These are phyloP conservation scores for Auriscalpium orientale DNA, from an alignment of 768 basidiomycete genomes.

Conservation along the genomic window DNA sequence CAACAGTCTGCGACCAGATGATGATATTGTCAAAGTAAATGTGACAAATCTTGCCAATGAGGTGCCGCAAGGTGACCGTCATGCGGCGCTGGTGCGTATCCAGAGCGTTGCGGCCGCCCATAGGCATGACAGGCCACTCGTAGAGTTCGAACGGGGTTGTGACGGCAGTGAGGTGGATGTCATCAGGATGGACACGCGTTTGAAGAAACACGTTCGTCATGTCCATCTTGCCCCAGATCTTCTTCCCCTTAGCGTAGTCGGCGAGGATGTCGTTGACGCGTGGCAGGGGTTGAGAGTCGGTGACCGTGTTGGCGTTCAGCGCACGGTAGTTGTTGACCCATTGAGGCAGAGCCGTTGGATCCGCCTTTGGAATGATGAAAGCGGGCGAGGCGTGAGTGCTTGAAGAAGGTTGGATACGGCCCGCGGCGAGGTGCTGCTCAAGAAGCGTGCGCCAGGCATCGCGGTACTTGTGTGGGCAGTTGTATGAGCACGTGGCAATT, in stretches of 20 bases:
- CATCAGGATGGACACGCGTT: slow-evolving; percentile 8
- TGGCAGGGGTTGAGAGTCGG: slow-evolving; percentile 14
- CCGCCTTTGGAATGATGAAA: slow-evolving; percentile 31
- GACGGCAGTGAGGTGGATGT: slow-evolving; percentile 26
- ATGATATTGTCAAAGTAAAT: slow-evolving; percentile 40
- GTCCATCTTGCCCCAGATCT: slow-evolving; percentile 10
- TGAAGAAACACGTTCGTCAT: slow-evolving; percentile 19
- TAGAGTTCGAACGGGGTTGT: slow-evolving; percentile 30
- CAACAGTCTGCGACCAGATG: slow-evolving; percentile 32
- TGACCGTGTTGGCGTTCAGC: slow-evolving; percentile 14
- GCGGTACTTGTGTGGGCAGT: slow-evolving; percentile 26
- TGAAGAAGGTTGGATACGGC: slow-evolving; percentile 22
- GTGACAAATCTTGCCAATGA: slow-evolving; percentile 35
- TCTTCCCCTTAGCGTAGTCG: slow-evolving; percentile 12
- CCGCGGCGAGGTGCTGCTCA: slow-evolving; percentile 26
- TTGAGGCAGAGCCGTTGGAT: slow-evolving; percentile 19
- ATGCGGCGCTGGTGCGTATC: slow-evolving; percentile 29
- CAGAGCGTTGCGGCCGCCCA: slow-evolving; percentile 28
- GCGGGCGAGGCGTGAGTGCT: slow-evolving; percentile 26
- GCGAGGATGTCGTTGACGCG: slow-evolving; percentile 14
- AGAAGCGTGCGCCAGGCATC: slow-evolving; percentile 28
- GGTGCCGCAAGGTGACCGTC: slow-evolving; percentile 22
- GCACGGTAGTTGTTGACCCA: slow-evolving; percentile 18
- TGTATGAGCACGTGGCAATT: slow-evolving; percentile 21
- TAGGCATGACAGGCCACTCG: slow-evolving; percentile 38